phyloP scores from a whole-genome alignment of 805 yeast genomes.

The Nakazawaea molendinolei region DNA sequence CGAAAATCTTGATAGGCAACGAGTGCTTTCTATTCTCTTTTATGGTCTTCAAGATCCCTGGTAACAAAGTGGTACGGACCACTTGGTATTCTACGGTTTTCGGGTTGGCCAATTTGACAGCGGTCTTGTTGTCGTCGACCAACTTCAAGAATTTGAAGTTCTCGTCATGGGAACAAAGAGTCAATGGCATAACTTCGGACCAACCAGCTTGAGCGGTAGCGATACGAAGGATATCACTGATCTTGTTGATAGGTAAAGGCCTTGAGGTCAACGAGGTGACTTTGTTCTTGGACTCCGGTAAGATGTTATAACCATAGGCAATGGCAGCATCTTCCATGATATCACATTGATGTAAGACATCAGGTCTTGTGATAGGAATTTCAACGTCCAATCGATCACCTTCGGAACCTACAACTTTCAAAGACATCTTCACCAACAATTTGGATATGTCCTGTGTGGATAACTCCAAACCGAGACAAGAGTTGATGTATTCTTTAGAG shows the following conservation, averaged over 20 bases:
- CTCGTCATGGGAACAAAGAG: slow-evolving; percentile 94
- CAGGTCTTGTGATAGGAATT: slow-evolving; percentile 94
- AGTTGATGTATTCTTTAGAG: slow-evolving; percentile 80
- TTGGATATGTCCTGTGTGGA: slow-evolving; percentile 59
- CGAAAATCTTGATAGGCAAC: slow-evolving; percentile 91
- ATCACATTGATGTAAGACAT: slow-evolving; percentile 94
- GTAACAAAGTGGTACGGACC: slow-evolving; percentile 88
- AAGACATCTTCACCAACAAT: slow-evolving; percentile 75
- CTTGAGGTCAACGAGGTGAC: slow-evolving; percentile 75
- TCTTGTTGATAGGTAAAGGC: slow-evolving; percentile 86
- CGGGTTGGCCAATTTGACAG: slow-evolving; percentile 91
- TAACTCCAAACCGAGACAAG: slow-evolving; percentile 81
- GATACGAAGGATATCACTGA: slow-evolving; percentile 81
- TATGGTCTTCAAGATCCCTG: slow-evolving; percentile 92
- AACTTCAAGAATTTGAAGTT: slow-evolving; percentile 82
- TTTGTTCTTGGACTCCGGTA: slow-evolving; percentile 72
- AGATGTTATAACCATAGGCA: slow-evolving; percentile 89
- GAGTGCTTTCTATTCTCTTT: slow-evolving; percentile 95
- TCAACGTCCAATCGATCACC: slow-evolving; percentile 50
- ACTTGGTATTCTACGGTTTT: slow-evolving; percentile 96
- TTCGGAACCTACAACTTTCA: slow-evolving; percentile 50
- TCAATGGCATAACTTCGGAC: slow-evolving; percentile 92
- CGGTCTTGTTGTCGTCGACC: slow-evolving; percentile 66
- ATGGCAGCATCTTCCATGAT: slow-evolving; percentile 98
- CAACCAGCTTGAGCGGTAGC: slow-evolving; percentile 95